These are phyloP conservation scores for Backusella tarrabulga DNA, from an alignment of 192 early-diverging fungal genomes.

Conservation along the genomic window DNA sequence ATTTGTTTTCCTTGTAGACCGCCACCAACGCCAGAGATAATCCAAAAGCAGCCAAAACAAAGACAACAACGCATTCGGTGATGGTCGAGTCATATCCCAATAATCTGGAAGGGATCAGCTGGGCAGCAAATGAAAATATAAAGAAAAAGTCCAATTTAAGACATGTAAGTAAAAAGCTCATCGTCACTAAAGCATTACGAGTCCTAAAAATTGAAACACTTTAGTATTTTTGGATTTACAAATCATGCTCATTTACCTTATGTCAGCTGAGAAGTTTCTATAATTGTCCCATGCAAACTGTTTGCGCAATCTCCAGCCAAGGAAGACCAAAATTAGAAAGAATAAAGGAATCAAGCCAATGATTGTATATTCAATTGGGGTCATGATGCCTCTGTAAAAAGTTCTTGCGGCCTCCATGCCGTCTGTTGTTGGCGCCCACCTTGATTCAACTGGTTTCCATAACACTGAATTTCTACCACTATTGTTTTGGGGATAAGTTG, in stretches of 20 bases:
- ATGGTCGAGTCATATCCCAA: slow-evolving; percentile 30
- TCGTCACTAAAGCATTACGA: slow-evolving; percentile 29
- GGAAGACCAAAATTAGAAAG: slow-evolving; percentile 26
- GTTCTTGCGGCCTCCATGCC: slow-evolving; percentile 12
- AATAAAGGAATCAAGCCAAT: slow-evolving; percentile 40
- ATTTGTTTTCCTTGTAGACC: slow-evolving; percentile 36
- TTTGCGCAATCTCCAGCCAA: slow-evolving; percentile 34
- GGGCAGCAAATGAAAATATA: slow-evolving; percentile 40
- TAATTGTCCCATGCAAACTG: slow-evolving; percentile 51
- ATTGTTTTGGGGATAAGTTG: not conserved
- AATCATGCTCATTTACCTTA: slow-evolving; percentile 15
- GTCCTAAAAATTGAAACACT: slow-evolving; percentile 1
- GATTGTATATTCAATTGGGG: slow-evolving; percentile 44
- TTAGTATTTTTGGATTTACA: not conserved
- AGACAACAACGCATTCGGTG: slow-evolving; percentile 35
- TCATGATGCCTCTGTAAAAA: slow-evolving; percentile 34
- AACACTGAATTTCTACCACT: slow-evolving; percentile 8
- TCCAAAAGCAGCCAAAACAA: slow-evolving; percentile 28
- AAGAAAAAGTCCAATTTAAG: slow-evolving; percentile 48
- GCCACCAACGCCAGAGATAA: slow-evolving; percentile 29
- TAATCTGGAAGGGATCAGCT: slow-evolving; percentile 39
- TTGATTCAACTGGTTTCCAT: slow-evolving; percentile 21
- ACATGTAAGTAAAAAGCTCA: slow-evolving; percentile 38
- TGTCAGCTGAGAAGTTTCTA: slow-evolving; percentile 42
- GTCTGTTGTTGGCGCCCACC: not conserved